These are phyloP conservation scores for Theileria luwenshuni DNA, from an alignment of 169 alveolate species.

Conservation along the genomic window DNA sequence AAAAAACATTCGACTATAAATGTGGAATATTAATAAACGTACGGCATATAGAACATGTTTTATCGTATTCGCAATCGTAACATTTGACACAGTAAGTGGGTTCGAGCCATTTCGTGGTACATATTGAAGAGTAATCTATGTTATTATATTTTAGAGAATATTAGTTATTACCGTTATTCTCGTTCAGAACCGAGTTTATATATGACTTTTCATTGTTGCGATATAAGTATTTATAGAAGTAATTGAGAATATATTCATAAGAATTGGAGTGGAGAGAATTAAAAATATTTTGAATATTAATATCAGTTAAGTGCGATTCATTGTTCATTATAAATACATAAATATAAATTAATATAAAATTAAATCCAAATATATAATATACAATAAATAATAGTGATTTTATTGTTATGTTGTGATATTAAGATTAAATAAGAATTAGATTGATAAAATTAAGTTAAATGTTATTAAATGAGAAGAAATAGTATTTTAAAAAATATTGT, in stretches of 20 bases:
- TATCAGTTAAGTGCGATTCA: not conserved
- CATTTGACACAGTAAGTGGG: conserved; percentile 64
- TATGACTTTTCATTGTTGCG: conserved; percentile 26
- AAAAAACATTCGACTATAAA: conserved; percentile 55
- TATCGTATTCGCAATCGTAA: conserved; percentile 65
- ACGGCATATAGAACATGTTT: conserved; percentile 65
- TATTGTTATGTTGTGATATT: too few relatives aligned
- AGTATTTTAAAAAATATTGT: too few relatives aligned
- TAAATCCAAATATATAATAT: too few relatives aligned
- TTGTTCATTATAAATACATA: too few relatives aligned
- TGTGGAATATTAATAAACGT: conserved; percentile 10
- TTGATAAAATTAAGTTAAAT: too few relatives aligned
- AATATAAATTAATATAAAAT: too few relatives aligned
- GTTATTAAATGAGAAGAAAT: too few relatives aligned
- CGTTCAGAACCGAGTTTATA: conserved; percentile 17
- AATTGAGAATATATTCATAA: conserved; percentile 34
- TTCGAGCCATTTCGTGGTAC: conserved; percentile 66
- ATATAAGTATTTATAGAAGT: conserved; percentile 48
- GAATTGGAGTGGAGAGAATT: conserved; percentile 2
- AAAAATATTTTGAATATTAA: not conserved
- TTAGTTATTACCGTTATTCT: conserved; percentile 5
- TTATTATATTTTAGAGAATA: not conserved
- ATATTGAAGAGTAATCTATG: conserved; percentile 51
- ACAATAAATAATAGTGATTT: not conserved
- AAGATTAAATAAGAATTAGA: not conserved